phyloP scores from a whole-genome alignment of 768 basidiomycete species.

The Boletus patriciae region DNA sequence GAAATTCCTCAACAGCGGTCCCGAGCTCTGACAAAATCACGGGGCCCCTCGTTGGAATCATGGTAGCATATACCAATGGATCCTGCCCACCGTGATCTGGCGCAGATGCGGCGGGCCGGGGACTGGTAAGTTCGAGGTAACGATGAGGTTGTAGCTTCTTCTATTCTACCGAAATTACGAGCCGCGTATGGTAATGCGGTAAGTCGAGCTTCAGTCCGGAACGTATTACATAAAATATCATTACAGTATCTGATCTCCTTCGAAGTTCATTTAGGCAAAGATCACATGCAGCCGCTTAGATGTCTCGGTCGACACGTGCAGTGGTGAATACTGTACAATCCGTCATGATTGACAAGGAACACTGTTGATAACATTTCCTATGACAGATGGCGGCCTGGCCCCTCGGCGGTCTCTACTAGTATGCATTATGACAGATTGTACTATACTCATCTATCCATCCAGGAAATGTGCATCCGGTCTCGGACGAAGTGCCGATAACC shows the following conservation, averaged over 20 bases:
- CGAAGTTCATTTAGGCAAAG: constrained; percentile 10
- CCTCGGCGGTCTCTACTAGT: not conserved
- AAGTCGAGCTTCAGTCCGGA: constrained; percentile 14
- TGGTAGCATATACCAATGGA: not conserved
- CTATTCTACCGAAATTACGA: not conserved
- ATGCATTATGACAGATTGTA: not conserved
- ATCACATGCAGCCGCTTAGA: no score
- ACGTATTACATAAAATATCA: not conserved
- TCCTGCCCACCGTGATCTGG: not conserved
- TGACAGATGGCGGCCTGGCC: not conserved
- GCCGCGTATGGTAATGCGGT: constrained; percentile 8
- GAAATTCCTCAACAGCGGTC: not conserved
- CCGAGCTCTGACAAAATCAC: not conserved
- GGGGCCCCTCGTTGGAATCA: not conserved
- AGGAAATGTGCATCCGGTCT: not conserved
- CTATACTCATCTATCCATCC: not conserved
- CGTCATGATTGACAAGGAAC: not conserved
- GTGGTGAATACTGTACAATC: not conserved
- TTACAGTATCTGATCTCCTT: constrained; percentile 7
- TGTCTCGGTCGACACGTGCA: not conserved
- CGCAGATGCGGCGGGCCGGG: not conserved
- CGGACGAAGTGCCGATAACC: not conserved
- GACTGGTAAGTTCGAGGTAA: not conserved
- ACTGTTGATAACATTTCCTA: not conserved
- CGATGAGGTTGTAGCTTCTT: not conserved